Percentiles rank a stretch among this genome's conserved stretches.
Conservation (phyloP, 2,329 filamentous ascomycete species). For the Furcasterigmium furcatum region DNA sequence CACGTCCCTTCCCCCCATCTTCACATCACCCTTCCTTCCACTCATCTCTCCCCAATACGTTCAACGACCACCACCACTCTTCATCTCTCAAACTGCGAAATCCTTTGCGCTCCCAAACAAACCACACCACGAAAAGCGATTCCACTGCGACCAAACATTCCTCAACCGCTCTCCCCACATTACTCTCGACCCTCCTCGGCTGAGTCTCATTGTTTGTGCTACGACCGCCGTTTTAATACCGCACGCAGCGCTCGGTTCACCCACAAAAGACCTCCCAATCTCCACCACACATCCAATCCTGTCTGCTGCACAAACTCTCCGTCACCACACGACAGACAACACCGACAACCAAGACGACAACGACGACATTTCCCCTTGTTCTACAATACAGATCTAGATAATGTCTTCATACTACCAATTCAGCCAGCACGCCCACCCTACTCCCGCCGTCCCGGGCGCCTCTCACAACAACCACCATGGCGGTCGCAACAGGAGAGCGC, state of each 20-base stretch:
- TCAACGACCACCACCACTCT: not conserved
- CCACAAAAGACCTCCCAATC: not conserved
- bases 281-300: not conserved
- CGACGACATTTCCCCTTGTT: slow-evolving; percentile 1
- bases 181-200: not conserved
- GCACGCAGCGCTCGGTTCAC: slow-evolving; percentile 6
- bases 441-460: slow-evolving; percentile 49
- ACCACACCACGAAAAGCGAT: not conserved
- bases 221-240: slow-evolving; percentile 5
- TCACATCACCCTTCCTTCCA: slow-evolving; percentile 8
- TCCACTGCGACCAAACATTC: not conserved
- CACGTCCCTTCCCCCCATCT: slow-evolving; percentile 8
- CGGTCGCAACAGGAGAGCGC: slow-evolving; percentile 80
- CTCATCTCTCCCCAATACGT: slow-evolving; percentile 3
- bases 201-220: slow-evolving; percentile 4
- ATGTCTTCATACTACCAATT: slow-evolving; percentile 66
- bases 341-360: not conserved
- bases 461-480: slow-evolving; percentile 73
- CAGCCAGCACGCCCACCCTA: slow-evolving; percentile 56
- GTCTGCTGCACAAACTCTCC: not conserved
- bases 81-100: not conserved
- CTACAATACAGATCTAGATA: slow-evolving; percentile 20
- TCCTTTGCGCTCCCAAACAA: not conserved
- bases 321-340: not conserved
- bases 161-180: not conserved